phyloP scores from a whole-genome alignment of 805 yeast genomes.

The Kodamaea hsintzibuensis region DNA sequence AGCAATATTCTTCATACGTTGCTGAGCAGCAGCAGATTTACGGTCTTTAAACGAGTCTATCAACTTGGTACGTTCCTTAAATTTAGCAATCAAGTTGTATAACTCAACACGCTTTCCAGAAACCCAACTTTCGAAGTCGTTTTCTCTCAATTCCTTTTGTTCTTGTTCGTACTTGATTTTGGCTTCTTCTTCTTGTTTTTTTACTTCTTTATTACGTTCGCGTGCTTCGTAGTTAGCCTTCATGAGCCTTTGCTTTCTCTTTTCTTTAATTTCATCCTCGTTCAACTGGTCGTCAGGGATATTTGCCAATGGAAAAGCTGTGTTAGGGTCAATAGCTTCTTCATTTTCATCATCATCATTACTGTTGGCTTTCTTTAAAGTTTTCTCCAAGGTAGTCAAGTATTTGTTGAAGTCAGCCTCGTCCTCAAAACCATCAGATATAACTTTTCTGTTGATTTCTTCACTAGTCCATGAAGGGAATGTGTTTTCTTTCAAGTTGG shows the following conservation, averaged over 20 bases:
- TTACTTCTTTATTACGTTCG: conserved; percentile 76
- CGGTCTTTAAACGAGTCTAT: conserved; percentile 81
- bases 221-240: conserved; percentile 91
- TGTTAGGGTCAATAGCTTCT: conserved; percentile 49
- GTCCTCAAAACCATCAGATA: conserved; percentile 76
- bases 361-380: conserved; percentile 72
- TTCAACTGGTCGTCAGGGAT: conserved; percentile 80
- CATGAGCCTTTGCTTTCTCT: conserved; percentile 76
- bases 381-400: conserved; percentile 60
- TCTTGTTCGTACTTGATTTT: conserved; percentile 59
- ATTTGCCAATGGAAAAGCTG: conserved; percentile 69
- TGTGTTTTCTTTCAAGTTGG: conserved; percentile 51
- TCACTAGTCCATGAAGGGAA: conserved; percentile 51
- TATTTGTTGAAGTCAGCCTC: conserved; percentile 71
- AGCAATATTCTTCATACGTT: conserved; percentile 88
- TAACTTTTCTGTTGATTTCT: conserved; percentile 54
- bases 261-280: conserved; percentile 82
- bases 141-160: conserved; percentile 76
- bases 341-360: conserved; percentile 45
- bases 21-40: conserved; percentile 88
- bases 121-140: conserved; percentile 80
- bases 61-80: conserved; percentile 68
- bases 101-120: conserved; percentile 64
- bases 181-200: conserved; percentile 61
- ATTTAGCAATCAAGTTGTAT: conserved; percentile 54